These are phyloP conservation scores for Chalaropsis thielavioides DNA, from an alignment of 2,329 filamentous ascomycete genomes.

Conservation along the genomic window DNA sequence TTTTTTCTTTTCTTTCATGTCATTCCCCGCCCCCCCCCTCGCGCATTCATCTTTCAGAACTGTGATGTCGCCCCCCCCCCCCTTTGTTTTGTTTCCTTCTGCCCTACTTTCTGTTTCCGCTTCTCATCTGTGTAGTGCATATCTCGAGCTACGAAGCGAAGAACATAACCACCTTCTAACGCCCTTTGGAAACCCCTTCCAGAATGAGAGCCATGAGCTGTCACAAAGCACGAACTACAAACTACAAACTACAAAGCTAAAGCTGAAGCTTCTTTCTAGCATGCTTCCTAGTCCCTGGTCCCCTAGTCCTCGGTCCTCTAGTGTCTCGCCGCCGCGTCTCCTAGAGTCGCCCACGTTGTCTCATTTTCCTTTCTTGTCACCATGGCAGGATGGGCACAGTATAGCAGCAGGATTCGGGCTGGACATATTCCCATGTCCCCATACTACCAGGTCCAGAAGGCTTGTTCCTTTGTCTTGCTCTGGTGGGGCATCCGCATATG, in stretches of 20 bases:
- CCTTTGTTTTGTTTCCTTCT: too few relatives aligned
- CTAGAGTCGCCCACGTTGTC: neutral
- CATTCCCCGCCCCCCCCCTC: too few relatives aligned
- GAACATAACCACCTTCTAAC: neutral
- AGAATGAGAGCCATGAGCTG: neutral
- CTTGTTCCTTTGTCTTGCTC: neutral
- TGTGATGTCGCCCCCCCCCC: too few relatives aligned
- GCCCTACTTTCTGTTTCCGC: neutral
- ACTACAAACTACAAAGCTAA: neutral
- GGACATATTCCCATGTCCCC: neutral
- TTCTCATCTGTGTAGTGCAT: neutral
- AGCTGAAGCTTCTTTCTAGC: neutral
- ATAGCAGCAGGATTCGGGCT: neutral
- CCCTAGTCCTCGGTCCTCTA: neutral
- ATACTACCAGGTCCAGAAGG: neutral
- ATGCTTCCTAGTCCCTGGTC: neutral
- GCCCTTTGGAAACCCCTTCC: neutral
- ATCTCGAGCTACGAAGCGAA: neutral
- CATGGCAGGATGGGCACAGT: neutral
- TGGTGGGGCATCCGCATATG: neutral
- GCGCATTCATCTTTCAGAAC: too few relatives aligned
- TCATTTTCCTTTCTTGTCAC: neutral
- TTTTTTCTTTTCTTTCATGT: neutral
- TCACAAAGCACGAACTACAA: neutral
- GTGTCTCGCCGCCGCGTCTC: neutral